Evolutionary conservation across 2,329 filamentous ascomycete species (phyloP).

Genomic region (Teratosphaeriaceae sp.): DNA sequence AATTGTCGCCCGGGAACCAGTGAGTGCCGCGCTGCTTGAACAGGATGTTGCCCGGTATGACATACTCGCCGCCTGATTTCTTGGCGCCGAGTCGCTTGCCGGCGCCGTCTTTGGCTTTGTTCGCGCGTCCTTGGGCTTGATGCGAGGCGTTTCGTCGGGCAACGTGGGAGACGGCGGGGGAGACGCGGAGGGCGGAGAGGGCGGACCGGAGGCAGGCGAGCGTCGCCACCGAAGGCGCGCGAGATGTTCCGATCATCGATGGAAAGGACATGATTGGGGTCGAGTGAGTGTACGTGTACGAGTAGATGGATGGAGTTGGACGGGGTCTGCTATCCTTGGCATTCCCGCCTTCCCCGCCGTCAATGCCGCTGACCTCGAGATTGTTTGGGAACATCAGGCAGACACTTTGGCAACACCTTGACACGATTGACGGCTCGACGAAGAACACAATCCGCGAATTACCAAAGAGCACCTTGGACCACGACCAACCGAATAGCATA

Average conservation of each 20-base stretch:
- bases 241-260: too few species aligned
- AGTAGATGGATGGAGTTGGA: too few species aligned
- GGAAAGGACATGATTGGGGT: slow-evolving; percentile 7
- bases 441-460: too few species aligned
- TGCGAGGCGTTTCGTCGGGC: slow-evolving; percentile 52
- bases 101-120: slow-evolving; percentile 61
- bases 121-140: slow-evolving; percentile 60
- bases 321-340: too few species aligned
- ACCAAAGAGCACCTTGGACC: too few species aligned
- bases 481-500: too few species aligned
- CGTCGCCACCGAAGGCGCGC: slow-evolving; percentile 18
- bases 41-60: slow-evolving; percentile 94
- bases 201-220: slow-evolving; percentile 24
- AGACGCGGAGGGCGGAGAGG: slow-evolving; percentile 26
- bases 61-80: slow-evolving; percentile 85
- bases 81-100: slow-evolving; percentile 93
- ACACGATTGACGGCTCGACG: not conserved
- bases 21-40: slow-evolving; percentile 92
- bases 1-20: slow-evolving; percentile 95
- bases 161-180: slow-evolving; percentile 13
- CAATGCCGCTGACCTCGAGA: too few species aligned
- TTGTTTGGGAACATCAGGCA: not conserved
- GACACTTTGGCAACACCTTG: not conserved
- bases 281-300: not conserved
- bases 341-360: too few species aligned